These are phyloP conservation scores for Fagus sylvatica DNA, from an alignment of 306 rosid genomes.

Conservation along the genomic window DNA sequence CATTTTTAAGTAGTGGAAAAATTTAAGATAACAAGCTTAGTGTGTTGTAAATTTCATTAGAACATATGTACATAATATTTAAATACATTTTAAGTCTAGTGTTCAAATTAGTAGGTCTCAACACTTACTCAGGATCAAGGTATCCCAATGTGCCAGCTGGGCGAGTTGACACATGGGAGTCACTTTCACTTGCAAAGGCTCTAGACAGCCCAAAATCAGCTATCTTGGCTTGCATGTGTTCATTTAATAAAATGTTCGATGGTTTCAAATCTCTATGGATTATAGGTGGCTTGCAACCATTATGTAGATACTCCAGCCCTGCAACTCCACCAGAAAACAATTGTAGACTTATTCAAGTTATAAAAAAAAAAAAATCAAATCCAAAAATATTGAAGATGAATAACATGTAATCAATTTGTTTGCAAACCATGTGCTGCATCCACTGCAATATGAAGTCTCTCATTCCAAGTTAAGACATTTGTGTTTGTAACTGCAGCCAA, in stretches of 20 bases:
- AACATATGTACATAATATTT: too few species aligned
- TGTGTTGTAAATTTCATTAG: too few species aligned
- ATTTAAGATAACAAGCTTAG: too few species aligned
- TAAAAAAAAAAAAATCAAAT: too few species aligned
- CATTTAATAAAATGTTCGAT: slow-evolving; percentile 37
- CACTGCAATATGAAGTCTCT: slow-evolving; percentile 26
- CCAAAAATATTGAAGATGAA: neutral
- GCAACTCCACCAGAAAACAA: neutral
- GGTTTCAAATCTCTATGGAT: slow-evolving; percentile 44
- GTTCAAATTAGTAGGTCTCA: neutral
- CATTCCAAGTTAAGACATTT: slow-evolving; percentile 29
- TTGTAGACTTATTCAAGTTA: neutral
- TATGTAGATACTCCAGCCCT: slow-evolving; percentile 32
- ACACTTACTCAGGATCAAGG: slow-evolving; percentile 38
- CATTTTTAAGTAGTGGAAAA: too few species aligned
- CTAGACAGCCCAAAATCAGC: slow-evolving; percentile 47
- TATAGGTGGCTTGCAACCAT: slow-evolving; percentile 22
- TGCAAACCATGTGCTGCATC: slow-evolving; percentile 23
- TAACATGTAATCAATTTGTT: neutral
- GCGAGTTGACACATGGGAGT: slow-evolving; percentile 20
- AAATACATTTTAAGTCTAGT: too few species aligned
- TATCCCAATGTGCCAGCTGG: slow-evolving; percentile 32
- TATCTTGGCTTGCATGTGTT: slow-evolving; percentile 35
- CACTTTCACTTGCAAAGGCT: neutral
- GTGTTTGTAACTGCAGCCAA: neutral